Percentiles rank a stretch among this genome's conserved stretches.
phyloP scores from a whole-genome alignment of 345 rosid species.

The Cardiospermum halicacabum region DNA sequence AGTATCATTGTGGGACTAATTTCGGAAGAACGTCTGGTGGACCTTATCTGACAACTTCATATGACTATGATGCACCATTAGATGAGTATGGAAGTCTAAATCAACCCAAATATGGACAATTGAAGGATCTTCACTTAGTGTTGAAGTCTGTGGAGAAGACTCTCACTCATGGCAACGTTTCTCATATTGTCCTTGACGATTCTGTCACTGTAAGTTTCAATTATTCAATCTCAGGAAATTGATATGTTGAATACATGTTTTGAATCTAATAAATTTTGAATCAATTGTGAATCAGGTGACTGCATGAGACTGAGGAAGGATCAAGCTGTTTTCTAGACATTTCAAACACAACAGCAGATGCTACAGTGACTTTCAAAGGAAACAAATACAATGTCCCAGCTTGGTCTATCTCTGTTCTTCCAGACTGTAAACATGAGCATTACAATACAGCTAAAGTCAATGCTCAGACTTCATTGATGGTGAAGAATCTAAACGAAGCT shows the following conservation, averaged over 20 bases:
- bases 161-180: too few species aligned
- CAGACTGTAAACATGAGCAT: constrained; percentile 46
- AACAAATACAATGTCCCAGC: too few species aligned
- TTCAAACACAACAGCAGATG: constrained; percentile 34
- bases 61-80: constrained; percentile 57
- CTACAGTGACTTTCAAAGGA: constrained; percentile 32
- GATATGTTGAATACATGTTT: too few species aligned
- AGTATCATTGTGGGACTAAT: constrained; percentile 75
- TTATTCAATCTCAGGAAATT: too few species aligned
- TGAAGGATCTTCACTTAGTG: constrained; percentile 56
- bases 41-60: constrained; percentile 61
- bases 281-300: constrained; percentile 46
- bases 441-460: constrained; percentile 68
- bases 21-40: constrained; percentile 61
- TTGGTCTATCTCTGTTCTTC: constrained; percentile 77
- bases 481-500: constrained; percentile 25
- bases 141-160: constrained; percentile 50
- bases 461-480: constrained; percentile 47
- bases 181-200: too few species aligned
- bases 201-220: constrained; percentile 27
- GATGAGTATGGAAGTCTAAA: constrained; percentile 62
- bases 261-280: too few species aligned
- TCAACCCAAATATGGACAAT: constrained; percentile 79
- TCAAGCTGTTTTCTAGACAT: constrained; percentile 57
- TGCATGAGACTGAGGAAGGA: constrained; percentile 27